These are phyloP conservation scores for Circinella umbellata DNA, from an alignment of 371 early-diverging fungal species.

Conservation along the genomic window DNA sequence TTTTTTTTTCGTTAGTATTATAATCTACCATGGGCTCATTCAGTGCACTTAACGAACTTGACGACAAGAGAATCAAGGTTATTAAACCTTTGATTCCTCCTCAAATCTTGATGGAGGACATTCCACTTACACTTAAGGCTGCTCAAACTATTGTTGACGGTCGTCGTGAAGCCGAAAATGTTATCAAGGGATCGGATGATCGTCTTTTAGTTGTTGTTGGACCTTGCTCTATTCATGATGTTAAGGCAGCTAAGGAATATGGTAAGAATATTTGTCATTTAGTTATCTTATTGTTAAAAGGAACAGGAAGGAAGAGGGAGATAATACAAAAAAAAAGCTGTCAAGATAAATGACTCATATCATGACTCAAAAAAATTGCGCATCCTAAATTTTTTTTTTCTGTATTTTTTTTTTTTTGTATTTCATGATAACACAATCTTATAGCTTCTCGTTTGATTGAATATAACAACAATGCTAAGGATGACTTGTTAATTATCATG, in stretches of 20 bases:
- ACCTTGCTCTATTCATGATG: constrained; percentile 94
- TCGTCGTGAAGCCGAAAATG: constrained; percentile 66
- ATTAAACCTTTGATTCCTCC: constrained; percentile 95
- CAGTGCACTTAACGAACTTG: constrained; percentile 87
- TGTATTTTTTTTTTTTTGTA: no score
- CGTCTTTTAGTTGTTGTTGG: constrained; percentile 82
- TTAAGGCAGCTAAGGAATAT: constrained; percentile 87
- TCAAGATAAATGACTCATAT: not conserved
- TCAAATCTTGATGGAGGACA: constrained; percentile 92
- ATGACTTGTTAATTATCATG: constrained; percentile 87
- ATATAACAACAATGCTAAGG: constrained; percentile 60
- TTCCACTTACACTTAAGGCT: constrained; percentile 67
- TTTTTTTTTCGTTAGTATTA: not conserved
- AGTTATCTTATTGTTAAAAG: no score
- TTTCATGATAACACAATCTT: not conserved
- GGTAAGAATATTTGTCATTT: constrained; percentile 37
- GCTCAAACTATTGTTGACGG: constrained; percentile 56
- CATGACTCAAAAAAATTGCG: not conserved
- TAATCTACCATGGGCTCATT: constrained; percentile 3
- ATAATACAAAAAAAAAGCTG: constrained; percentile 1
- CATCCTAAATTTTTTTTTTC: not conserved
- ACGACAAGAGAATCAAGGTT: constrained; percentile 88
- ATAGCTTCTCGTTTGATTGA: constrained; percentile 54
- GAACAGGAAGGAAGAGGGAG: not conserved
- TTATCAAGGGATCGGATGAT: constrained; percentile 79